Conservation (phyloP, 306 rosid genomes). For the Castanospermum australe region DNA sequence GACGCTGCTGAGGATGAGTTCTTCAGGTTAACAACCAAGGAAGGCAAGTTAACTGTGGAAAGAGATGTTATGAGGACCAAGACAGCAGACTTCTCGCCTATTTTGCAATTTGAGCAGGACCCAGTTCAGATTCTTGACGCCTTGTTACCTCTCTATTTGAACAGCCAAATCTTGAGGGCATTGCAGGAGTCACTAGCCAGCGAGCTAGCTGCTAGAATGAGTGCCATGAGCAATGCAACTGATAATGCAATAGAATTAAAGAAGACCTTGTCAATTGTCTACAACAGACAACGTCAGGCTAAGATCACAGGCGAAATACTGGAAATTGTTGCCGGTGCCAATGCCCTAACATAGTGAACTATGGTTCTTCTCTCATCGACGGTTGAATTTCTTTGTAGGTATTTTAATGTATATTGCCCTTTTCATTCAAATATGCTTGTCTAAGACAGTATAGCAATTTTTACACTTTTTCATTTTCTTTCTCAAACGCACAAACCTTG, state of each 20-base stretch:
- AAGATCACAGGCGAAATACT: slow-evolving; percentile 75
- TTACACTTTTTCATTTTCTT: slow-evolving; percentile 30
- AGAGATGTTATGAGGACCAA: slow-evolving; percentile 49
- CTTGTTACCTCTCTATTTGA: slow-evolving; percentile 61
- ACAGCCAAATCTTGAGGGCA: slow-evolving; percentile 72
- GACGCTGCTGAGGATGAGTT: slow-evolving; percentile 75
- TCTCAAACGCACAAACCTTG: slow-evolving; percentile 24
- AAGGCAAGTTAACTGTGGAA: slow-evolving; percentile 68
- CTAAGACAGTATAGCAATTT: slow-evolving; percentile 29
- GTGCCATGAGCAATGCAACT: slow-evolving; percentile 67
- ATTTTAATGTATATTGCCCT: neutral
- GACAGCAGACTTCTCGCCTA: slow-evolving; percentile 56
- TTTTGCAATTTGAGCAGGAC: slow-evolving; percentile 71
- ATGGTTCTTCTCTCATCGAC: neutral
- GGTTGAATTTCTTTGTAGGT: slow-evolving; percentile 16
- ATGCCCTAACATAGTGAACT: slow-evolving; percentile 31
- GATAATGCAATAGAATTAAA: slow-evolving; percentile 63
- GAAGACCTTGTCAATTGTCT: slow-evolving; percentile 41
- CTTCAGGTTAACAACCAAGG: slow-evolving; percentile 64
- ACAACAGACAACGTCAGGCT: slow-evolving; percentile 73
- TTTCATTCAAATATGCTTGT: slow-evolving; percentile 26
- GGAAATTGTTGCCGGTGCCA: slow-evolving; percentile 76
- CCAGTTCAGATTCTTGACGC: slow-evolving; percentile 82
- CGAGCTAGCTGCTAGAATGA: slow-evolving; percentile 79
- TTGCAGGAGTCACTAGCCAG: slow-evolving; percentile 73